These are phyloP conservation scores for Xerocomus nothofagi DNA, from an alignment of 1,284 basidiomycete genomes.

Conservation along the genomic window DNA sequence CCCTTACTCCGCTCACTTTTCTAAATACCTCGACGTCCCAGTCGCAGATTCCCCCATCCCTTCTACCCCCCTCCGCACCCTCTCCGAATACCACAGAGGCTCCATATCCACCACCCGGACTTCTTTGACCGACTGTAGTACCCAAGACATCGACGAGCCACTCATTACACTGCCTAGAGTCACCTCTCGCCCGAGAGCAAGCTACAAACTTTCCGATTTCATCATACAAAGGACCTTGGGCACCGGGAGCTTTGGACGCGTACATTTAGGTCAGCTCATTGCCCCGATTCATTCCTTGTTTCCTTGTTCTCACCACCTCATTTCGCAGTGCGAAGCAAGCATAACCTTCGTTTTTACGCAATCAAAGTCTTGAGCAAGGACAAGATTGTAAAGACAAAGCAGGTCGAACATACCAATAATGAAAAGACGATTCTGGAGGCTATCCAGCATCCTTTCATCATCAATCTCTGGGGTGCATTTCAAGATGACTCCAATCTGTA, in stretches of 20 bases:
- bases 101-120: conserved; percentile 66
- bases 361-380: conserved; percentile 95
- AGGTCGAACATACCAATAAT: conserved; percentile 97
- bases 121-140: conserved; percentile 53
- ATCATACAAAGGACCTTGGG: conserved; percentile 80
- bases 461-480: conserved; percentile 98
- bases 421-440: conserved; percentile 89
- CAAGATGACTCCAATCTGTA: conserved; percentile 93
- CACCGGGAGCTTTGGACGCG: conserved; percentile 93
- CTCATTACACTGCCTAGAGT: conserved; percentile 25
- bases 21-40: conserved; percentile 15
- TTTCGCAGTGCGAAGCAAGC: conserved; percentile 76
- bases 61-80: conserved; percentile 10
- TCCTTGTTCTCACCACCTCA: background rate
- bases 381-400: conserved; percentile 94
- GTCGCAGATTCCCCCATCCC: conserved; percentile 6
- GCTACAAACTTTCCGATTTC: conserved; percentile 71
- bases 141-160: conserved; percentile 39
- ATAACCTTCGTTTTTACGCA: conserved; percentile 92
- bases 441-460: conserved; percentile 94
- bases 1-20: background rate
- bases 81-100: conserved; percentile 45
- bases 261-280: conserved; percentile 75
- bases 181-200: conserved; percentile 54
- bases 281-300: background rate